These are phyloP conservation scores for Chrysanthemum seticuspe DNA, from an alignment of 129 eudicot genomes.

Conservation along the genomic window DNA sequence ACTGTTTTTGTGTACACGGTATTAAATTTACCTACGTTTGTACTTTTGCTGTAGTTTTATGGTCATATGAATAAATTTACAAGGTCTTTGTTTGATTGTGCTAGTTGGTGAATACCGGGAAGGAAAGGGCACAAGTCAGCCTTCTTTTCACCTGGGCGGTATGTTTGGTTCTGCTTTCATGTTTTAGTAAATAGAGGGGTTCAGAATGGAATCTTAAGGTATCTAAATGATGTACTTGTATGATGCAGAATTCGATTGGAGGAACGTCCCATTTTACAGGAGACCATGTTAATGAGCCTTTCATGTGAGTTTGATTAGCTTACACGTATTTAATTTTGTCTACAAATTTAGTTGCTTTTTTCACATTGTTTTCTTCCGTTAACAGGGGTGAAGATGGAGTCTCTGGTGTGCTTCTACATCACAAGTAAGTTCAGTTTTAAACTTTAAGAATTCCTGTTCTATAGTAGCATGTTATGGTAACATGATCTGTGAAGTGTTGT, in stretches of 20 bases:
- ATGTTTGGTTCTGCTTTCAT: constrained; percentile 26
- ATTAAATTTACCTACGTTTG: constrained; percentile 13
- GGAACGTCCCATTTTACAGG: constrained; percentile 89
- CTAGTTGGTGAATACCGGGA: constrained; percentile 91
- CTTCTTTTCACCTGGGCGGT: constrained; percentile 98
- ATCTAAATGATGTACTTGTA: background rate
- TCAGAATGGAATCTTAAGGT: background rate
- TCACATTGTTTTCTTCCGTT: constrained; percentile 2
- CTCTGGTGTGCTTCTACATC: constrained; percentile 93
- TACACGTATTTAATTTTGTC: background rate
- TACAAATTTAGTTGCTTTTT: background rate
- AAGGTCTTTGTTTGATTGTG: constrained; percentile 22
- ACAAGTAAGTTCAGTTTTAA: constrained; percentile 60
- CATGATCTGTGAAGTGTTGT: constrained; percentile 2
- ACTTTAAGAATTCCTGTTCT: background rate
- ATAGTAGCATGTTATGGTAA: background rate
- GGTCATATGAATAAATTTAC: constrained; percentile 11
- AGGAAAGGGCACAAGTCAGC: constrained; percentile 97
- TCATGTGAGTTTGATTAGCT: constrained; percentile 50
- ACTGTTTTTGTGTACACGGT: constrained; percentile 95
- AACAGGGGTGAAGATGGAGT: constrained; percentile 93
- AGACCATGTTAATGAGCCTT: constrained; percentile 93
- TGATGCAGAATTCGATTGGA: constrained; percentile 82
- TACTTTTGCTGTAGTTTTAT: background rate
- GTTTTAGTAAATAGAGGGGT: background rate